Conservation (phyloP, 202 grass and related monocot species). For the Setaria viridis region DNA sequence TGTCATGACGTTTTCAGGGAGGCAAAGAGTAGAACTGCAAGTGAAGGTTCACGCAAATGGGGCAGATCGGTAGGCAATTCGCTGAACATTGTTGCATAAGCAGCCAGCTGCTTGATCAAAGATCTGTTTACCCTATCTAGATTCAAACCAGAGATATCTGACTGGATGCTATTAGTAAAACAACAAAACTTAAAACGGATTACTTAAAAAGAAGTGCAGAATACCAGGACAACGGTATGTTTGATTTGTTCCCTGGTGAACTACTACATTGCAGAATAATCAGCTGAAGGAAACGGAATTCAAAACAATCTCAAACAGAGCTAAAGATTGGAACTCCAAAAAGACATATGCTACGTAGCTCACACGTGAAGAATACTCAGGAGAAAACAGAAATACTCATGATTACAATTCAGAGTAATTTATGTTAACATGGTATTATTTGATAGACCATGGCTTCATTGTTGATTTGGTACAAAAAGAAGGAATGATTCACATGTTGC, state of each 20-base stretch:
- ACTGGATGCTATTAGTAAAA: not conserved
- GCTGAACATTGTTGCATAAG: not conserved
- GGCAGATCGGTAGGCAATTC: too few species aligned
- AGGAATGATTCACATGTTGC: too few species aligned
- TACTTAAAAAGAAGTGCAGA: not conserved
- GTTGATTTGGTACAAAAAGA: too few species aligned
- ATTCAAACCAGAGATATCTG: not conserved
- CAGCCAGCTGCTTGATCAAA: not conserved
- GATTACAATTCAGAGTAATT: too few species aligned
- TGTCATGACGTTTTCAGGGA: too few species aligned
- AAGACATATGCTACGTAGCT: not conserved
- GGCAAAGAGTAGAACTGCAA: too few species aligned
- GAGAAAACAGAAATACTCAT: not conserved
- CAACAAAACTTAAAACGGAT: not conserved
- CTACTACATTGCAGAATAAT: not conserved
- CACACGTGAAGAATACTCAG: too few species aligned
- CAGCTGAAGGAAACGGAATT: not conserved
- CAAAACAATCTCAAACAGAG: not conserved
- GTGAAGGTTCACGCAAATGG: too few species aligned
- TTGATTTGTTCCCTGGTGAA: not conserved
- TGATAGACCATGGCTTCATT: too few species aligned
- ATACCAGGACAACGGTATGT: not conserved
- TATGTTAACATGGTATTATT: too few species aligned
- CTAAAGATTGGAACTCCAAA: not conserved
- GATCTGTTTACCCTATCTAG: not conserved